Base-by-base conservation (phyloP, 2,329 filamentous ascomycete species). In the Pyrenochaeta sp. region DNA sequence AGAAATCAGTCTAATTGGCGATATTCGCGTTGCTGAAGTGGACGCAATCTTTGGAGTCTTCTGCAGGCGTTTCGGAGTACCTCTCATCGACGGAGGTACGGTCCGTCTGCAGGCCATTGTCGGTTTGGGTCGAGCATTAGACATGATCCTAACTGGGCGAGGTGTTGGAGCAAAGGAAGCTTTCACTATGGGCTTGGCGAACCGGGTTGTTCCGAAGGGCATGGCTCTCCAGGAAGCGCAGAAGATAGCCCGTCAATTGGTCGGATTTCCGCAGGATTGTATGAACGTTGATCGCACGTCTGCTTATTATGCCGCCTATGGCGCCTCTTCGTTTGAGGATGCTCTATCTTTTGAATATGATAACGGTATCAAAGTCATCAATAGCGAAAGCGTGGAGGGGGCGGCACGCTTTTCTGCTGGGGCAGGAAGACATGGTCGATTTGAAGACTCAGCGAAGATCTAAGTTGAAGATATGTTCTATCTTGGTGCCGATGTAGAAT, bases 141-240 rank as follows among this genome's bases (percentile, higher is more conserved):
- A 83, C 58, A 78, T 83, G 75, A 80, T 83, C 11, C 65, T 84
- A 4, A 83, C 81, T 0, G 81, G 81, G 0, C 65, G 79, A 1
- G 55, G 72, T 0, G 77, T 83, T 0, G 52, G 48, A 0, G 80
- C 80, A 0, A 53, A 72, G 13, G 80, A 84, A 51, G 80, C 80
- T 0, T 51, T 80, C 18, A 35, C 58, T 1, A 80, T 82, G 68
- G 81, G 80, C 0, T 66, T 83, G 6, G 80, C 75, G 7, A 82
- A 77, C 55, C 69, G 80, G 0, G 73, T 83, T 1, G 79, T 82
- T 1, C 69, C 73, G 0, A 77, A 77, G 46, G 81, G 79, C 0
- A 72, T 74, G 44, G 75, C 76, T 3, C n/a, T 60, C 6, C 43
- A 57, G 6, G 78, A 79, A 50, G 79, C 81, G 0, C 69, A 68